phyloP scores from a whole-genome alignment of 768 basidiomycete species.

The Cyclocybe cylindracea region DNA sequence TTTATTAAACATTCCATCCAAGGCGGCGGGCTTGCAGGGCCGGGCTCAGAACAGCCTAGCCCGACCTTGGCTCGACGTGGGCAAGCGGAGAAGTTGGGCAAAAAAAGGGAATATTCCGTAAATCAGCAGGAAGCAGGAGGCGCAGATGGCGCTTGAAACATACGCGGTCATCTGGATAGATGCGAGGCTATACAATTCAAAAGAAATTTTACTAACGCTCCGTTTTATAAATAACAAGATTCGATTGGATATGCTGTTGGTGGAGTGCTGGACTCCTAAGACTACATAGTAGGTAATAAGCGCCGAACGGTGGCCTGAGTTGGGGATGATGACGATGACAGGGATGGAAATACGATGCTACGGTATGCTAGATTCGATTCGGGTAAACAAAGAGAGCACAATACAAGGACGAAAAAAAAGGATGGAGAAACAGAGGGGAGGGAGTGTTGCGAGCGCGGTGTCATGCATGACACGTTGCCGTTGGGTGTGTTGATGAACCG shows the following conservation, averaged over 20 bases:
- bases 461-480: not conserved
- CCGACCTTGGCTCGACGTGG: not conserved
- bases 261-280: too few relatives aligned
- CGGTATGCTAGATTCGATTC: not conserved
- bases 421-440: not conserved
- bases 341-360: not conserved
- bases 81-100: not conserved
- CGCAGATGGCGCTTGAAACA: not conserved
- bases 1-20: too few relatives aligned
- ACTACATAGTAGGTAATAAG: too few relatives aligned
- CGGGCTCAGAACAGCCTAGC: not conserved
- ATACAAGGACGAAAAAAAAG: not conserved
- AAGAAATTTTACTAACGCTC: not conserved
- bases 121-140: slow-evolving; percentile 1
- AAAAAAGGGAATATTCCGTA: slow-evolving; percentile 6
- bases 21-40: too few relatives aligned
- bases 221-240: too few relatives aligned
- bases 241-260: too few relatives aligned
- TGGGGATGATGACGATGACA: not conserved
- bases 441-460: not conserved
- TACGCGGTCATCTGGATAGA: not conserved
- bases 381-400: not conserved
- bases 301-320: too few relatives aligned
- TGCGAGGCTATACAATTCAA: not conserved
- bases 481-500: not conserved